These are phyloP conservation scores for Quillaja saponaria DNA, from an alignment of 306 rosid species.

Conservation along the genomic window DNA sequence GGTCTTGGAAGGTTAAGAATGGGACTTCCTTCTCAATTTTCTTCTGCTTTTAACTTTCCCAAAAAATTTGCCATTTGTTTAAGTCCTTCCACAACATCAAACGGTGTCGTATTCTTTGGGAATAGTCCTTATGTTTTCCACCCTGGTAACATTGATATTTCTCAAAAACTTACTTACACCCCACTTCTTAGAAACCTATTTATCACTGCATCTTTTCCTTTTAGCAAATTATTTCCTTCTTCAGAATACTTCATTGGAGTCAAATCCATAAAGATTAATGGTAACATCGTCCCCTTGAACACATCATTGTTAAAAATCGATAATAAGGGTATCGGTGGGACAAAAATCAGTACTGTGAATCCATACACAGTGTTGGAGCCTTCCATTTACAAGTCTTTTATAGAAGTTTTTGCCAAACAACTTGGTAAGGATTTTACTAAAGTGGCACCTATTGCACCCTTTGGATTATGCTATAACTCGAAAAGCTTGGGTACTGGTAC, in stretches of 20 bases:
- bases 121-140: conserved; percentile 46
- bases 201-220: conserved; percentile 18
- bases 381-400: conserved; percentile 29
- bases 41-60: conserved; percentile 42
- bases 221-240: too few relatives aligned
- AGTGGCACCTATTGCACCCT: conserved; percentile 33
- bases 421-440: background rate
- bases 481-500: conserved; percentile 10
- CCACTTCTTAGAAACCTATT: conserved; percentile 53
- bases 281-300: conserved; percentile 3
- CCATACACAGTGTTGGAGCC: conserved; percentile 38
- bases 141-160: conserved; percentile 34
- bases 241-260: conserved; percentile 48
- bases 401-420: conserved; percentile 14
- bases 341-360: conserved; percentile 39
- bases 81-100: conserved; percentile 21
- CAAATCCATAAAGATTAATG: conserved; percentile 22
- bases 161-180: conserved; percentile 49
- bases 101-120: conserved; percentile 54
- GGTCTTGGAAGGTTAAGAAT: conserved; percentile 53
- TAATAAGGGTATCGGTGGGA: conserved; percentile 41
- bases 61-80: conserved; percentile 63
- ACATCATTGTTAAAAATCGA: conserved; percentile 24
- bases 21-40: conserved; percentile 45
- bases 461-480: conserved; percentile 30